Evolutionary conservation across 202 grass and related monocot genomes (phyloP), one percentile per base, ranked within the genome.

Genomic region (Saccharum hybrid): DNA sequence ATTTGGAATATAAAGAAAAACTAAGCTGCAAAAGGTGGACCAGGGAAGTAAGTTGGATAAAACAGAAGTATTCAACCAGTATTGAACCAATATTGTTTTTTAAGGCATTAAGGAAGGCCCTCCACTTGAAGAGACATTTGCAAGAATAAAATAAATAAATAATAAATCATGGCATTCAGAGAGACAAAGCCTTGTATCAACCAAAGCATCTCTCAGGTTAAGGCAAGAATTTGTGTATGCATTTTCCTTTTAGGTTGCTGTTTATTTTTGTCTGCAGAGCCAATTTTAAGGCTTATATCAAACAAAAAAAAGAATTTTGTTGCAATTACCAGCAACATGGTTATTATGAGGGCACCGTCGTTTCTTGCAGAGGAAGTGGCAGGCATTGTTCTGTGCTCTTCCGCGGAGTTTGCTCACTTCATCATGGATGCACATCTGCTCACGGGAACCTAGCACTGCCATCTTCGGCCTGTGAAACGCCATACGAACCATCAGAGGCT

Each of bases 391-490:
- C 79, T 98, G 96, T 68, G 81, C 83, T 92, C 82, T 90, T 74
- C 93, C 93, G 37, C 77, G 82, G 73, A 96, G 87, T 72, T 85
- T 78, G 40, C 78, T 81, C 66, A 95, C 96, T 86, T 93, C 89
- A 0, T 90, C 74, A 83, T 98, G 91, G 86, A 98, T 90, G 87
- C 96, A 98, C 96, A 98, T 93, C 81, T 94, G 96, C 78, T 98
- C 96, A 57, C 96, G 92, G 68, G 96, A 98, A 52, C 96, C 96
- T 18, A 94, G 69, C 49, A 95, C 82, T 36, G 89, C 87, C 93
- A 98, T 96, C 81, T 91, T 98, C 0, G 93, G 96, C 82, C 96
- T 98, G 80, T 78, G 85, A 83, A 78, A 87, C 28, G n/a, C 43
- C 54, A 63, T 56, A 7, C 2, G 2, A 82, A 63, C n/a, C 70